Conservation (phyloP, 2,329 filamentous ascomycete species). For the Xylaria sp. region DNA sequence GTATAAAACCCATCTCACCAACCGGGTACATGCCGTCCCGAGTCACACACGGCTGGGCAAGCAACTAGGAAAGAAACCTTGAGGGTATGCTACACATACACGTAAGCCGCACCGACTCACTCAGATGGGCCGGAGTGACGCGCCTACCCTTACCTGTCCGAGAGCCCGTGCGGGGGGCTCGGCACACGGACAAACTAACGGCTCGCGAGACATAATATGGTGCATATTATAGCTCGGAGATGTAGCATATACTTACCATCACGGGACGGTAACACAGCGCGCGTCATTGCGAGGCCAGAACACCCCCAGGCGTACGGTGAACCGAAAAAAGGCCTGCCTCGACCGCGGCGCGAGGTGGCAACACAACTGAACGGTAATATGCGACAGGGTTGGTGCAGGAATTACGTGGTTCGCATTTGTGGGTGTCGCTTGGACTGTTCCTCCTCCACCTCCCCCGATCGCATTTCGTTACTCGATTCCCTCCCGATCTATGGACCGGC, state of each 20-base stretch:
- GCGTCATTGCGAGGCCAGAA: background rate
- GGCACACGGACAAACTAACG: too few relatives aligned
- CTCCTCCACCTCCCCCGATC: too few relatives aligned
- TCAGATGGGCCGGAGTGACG: background rate
- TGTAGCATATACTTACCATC: background rate
- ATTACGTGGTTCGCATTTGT: slow-evolving; percentile 6
- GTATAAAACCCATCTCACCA: background rate
- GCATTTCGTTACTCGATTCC: too few relatives aligned
- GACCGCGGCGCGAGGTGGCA: background rate
- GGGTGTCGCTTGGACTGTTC: too few relatives aligned
- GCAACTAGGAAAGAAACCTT: background rate
- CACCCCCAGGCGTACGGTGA: background rate
- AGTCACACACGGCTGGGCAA: background rate
- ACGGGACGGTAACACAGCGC: background rate
- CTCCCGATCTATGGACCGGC: background rate
- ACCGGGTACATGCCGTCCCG: background rate
- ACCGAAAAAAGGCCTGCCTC: background rate
- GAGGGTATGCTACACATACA: background rate
- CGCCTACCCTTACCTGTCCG: slow-evolving; percentile 7
- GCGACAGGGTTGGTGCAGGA: background rate
- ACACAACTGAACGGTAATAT: background rate
- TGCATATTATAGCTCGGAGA: background rate
- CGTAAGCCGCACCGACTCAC: background rate
- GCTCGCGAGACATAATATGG: too few relatives aligned
- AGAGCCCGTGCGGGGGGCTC: too few relatives aligned